phyloP scores from a whole-genome alignment of 768 basidiomycete genomes.

The Podaxis rugospora region DNA sequence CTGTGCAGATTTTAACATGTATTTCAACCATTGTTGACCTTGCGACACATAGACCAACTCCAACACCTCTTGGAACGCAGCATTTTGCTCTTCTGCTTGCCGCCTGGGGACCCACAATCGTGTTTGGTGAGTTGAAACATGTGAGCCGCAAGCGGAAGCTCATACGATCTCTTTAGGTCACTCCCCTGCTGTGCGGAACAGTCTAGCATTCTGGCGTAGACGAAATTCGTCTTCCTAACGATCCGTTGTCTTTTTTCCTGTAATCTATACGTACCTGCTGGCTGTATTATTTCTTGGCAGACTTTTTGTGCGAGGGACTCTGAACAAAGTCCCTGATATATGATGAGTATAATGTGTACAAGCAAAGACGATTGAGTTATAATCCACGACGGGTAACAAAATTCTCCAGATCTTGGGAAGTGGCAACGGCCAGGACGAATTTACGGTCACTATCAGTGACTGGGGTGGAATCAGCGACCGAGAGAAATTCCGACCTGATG shows the following conservation, averaged over 20 bases:
- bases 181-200: conserved; percentile 33
- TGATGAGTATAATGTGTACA: conserved; percentile 1
- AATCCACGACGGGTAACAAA: conserved; percentile 51
- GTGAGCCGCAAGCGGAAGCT: not conserved
- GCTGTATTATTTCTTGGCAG: not conserved
- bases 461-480: conserved; percentile 21
- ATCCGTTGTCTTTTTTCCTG: not conserved
- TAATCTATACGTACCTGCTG: not conserved
- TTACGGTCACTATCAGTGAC: conserved; percentile 82
- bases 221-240: not conserved
- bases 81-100: conserved; percentile 56
- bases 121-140: conserved; percentile 40
- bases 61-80: conserved; percentile 59
- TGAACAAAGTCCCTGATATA: not conserved
- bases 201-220: conserved; percentile 29
- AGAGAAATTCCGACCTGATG: not conserved
- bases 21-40: conserved; percentile 52
- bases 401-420: conserved; percentile 67
- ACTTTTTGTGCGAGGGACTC: not conserved
- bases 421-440: conserved; percentile 81
- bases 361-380: conserved; percentile 12
- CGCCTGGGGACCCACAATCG: conserved; percentile 54
- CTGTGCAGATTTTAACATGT: conserved; percentile 42
- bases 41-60: conserved; percentile 26
- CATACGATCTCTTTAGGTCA: conserved; percentile 23